These are phyloP conservation scores for Exophiala aquamarina DNA, from an alignment of 2,329 filamentous ascomycete genomes.

Conservation along the genomic window DNA sequence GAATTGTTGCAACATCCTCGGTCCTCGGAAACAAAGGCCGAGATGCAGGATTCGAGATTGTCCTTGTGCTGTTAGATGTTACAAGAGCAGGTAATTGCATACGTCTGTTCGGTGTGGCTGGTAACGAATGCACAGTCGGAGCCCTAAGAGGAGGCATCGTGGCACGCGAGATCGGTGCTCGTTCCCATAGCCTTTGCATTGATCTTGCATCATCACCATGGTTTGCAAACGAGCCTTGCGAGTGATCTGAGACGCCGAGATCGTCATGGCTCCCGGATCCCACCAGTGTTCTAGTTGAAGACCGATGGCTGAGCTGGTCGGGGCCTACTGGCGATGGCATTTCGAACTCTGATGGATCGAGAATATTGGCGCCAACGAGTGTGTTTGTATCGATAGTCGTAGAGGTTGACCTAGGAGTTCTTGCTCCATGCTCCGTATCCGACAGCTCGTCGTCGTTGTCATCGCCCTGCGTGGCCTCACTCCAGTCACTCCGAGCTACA, in stretches of 20 bases:
- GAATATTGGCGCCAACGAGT: constrained; percentile 12
- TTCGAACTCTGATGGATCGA: constrained; percentile 12
- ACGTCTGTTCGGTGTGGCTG: constrained; percentile 24
- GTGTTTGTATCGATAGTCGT: constrained; percentile 1
- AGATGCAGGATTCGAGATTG: too few species aligned
- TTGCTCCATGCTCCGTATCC: constrained; percentile 8
- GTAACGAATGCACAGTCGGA: constrained; percentile 2
- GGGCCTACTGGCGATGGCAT: constrained; percentile 12
- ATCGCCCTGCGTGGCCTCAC: not conserved
- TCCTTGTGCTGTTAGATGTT: constrained; percentile 11
- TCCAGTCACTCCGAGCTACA: not conserved
- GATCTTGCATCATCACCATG: not conserved
- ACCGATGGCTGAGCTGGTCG: constrained; percentile 8
- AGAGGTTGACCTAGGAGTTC: constrained; percentile 16
- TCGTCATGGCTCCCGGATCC: not conserved
- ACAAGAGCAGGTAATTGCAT: constrained; percentile 27
- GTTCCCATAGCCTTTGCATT: not conserved
- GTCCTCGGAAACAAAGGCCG: too few species aligned
- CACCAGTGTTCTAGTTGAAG: constrained; percentile 8
- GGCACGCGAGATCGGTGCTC: not conserved
- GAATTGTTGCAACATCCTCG: too few species aligned
- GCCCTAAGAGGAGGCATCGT: not conserved
- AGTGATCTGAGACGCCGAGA: not conserved
- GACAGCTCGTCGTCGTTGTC: constrained; percentile 4
- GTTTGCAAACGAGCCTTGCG: not conserved